Conservation (phyloP, 768 basidiomycete genomes). For the Gymnopilus dilepis region DNA sequence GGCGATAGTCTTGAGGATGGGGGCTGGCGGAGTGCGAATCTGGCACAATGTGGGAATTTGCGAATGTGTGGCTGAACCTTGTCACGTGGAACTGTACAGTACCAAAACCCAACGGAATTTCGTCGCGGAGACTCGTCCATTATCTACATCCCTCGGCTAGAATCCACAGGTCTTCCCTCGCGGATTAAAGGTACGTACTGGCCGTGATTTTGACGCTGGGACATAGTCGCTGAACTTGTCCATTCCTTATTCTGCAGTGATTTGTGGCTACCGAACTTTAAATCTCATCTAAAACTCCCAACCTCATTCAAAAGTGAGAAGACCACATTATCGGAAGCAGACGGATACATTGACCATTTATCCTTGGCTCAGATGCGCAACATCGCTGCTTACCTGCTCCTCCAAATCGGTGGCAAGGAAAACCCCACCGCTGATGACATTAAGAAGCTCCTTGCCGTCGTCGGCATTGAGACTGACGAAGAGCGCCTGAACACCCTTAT, state of each 20-base stretch:
- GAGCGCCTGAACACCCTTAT: conserved; percentile 82
- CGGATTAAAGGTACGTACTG: conserved; percentile 79
- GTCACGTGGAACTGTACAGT: conserved; percentile 70
- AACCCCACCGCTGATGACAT: conserved; percentile 86
- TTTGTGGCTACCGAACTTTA: conserved; percentile 85
- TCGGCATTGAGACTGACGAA: conserved; percentile 89
- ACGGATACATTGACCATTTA: conserved; percentile 8
- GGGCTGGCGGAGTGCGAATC: conserved; percentile 38
- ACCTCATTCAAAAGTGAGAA: conserved; percentile 49
- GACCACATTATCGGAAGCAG: background rate
- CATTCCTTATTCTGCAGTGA: conserved; percentile 53
- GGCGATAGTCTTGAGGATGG: conserved; percentile 30
- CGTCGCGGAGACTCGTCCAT: conserved; percentile 29
- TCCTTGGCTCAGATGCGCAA: conserved; percentile 73
- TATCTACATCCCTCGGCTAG: conserved; percentile 67
- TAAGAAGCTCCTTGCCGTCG: conserved; percentile 83
- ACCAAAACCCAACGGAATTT: conserved; percentile 27
- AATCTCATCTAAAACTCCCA: conserved; percentile 33
- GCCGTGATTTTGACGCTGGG: background rate
- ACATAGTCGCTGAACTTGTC: conserved; percentile 6
- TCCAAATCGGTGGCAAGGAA: conserved; percentile 91
- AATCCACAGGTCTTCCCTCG: conserved; percentile 92
- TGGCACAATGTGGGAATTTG: conserved; percentile 28
- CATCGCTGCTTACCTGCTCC: conserved; percentile 96
- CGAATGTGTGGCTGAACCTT: conserved; percentile 45